phyloP scores from a whole-genome alignment of 2,329 filamentous ascomycete species.

The Thelonectria olida region DNA sequence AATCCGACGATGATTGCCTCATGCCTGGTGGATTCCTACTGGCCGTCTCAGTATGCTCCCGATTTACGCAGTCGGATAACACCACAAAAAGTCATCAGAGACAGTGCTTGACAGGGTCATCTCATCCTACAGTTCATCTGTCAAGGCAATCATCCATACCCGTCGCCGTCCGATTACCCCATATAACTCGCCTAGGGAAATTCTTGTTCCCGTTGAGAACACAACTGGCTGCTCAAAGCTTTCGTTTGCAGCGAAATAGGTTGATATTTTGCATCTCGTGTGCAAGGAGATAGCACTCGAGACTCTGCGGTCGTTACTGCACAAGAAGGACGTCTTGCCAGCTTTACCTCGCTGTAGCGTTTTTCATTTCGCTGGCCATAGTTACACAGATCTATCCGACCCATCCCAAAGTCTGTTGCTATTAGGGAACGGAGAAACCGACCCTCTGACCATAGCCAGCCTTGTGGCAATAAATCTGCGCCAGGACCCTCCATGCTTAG shows the following conservation, averaged over 20 bases:
- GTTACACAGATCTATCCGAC: neutral
- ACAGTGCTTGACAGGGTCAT: neutral
- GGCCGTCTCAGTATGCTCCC: conserved; percentile 42
- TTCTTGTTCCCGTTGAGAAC: neutral
- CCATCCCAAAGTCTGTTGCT: neutral
- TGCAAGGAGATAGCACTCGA: too few relatives aligned
- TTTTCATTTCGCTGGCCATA: neutral
- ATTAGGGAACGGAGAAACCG: neutral
- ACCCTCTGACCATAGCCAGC: neutral
- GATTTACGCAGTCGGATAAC: neutral
- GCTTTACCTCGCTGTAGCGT: neutral
- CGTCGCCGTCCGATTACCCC: neutral
- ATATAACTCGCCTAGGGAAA: neutral
- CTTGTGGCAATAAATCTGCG: neutral
- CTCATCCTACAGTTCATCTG: neutral
- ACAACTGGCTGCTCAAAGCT: neutral
- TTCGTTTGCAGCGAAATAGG: neutral
- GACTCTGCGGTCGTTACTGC: neutral
- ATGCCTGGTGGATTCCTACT: conserved; percentile 48
- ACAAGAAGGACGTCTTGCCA: neutral
- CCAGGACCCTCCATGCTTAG: neutral
- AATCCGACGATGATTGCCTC: conserved; percentile 33
- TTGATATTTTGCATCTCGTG: too few relatives aligned
- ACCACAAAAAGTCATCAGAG: neutral
- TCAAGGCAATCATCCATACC: neutral